Evolutionary conservation across 768 basidiomycete genomes (phyloP).

Genomic region (Boletus edulis): DNA sequence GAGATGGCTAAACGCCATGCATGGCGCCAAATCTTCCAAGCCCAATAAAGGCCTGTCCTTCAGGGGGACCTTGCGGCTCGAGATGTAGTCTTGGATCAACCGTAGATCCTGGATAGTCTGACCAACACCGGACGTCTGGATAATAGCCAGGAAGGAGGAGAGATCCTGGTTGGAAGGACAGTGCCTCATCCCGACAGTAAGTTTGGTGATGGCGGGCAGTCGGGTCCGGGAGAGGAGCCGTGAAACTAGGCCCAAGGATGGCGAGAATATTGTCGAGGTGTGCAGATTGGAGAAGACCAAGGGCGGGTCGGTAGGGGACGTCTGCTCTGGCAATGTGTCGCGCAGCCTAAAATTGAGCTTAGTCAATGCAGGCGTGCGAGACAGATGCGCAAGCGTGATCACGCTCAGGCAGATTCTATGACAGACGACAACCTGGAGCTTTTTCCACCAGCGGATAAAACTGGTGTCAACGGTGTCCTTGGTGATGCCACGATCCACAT

Average conservation of each 20-base stretch:
- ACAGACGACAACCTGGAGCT: not conserved
- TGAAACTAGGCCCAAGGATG: not conserved
- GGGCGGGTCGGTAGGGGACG: not conserved
- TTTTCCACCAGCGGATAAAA: not conserved
- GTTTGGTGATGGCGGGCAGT: not conserved
- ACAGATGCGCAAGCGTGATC: not conserved
- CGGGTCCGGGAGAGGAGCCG: not conserved
- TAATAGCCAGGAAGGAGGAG: not conserved
- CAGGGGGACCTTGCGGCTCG: not conserved
- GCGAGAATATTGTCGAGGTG: not conserved
- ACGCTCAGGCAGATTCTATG: not conserved
- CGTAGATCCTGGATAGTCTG: not conserved
- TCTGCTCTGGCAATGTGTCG: not conserved
- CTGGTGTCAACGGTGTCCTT: too few relatives aligned
- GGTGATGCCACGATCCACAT: too few relatives aligned
- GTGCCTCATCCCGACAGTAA: not conserved
- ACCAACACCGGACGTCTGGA: not conserved
- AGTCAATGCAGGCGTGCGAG: not conserved
- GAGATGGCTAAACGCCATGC: not conserved
- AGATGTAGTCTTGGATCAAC: not conserved
- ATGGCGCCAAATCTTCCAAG: not conserved
- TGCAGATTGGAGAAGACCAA: not conserved
- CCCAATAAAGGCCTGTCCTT: not conserved
- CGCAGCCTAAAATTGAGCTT: not conserved
- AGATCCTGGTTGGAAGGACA: not conserved